These are phyloP conservation scores for Macrolepiota albuminosa DNA, from an alignment of 768 basidiomycete species.

Conservation along the genomic window DNA sequence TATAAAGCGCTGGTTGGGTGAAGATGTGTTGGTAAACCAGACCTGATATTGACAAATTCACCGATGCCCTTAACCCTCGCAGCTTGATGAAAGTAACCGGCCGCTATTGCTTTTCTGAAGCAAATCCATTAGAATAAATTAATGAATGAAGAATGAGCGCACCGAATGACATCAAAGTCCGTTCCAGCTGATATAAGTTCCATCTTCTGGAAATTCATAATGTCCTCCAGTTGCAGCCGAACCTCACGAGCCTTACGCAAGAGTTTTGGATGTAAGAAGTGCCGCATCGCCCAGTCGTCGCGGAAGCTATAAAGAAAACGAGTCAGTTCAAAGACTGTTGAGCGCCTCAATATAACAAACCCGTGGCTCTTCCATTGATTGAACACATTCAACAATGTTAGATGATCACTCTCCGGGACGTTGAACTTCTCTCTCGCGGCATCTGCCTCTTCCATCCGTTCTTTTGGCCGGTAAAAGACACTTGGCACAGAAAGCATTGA, in stretches of 20 bases:
- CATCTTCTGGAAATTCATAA: slow-evolving; percentile 99
- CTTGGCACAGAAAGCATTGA: slow-evolving; percentile 98
- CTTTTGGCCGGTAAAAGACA: slow-evolving; percentile 96
- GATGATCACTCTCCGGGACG: slow-evolving; percentile 96
- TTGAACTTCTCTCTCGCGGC: slow-evolving; percentile 98
- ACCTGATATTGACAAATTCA: slow-evolving; percentile 96
- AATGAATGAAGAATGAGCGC: background rate
- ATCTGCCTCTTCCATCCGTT: slow-evolving; percentile 96
- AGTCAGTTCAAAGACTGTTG: slow-evolving; percentile 6
- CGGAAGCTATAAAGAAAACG: slow-evolving; percentile 56
- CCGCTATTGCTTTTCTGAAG: slow-evolving; percentile 88
- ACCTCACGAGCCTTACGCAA: slow-evolving; percentile 95
- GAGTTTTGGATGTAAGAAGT: slow-evolving; percentile 95
- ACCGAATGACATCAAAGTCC: slow-evolving; percentile 88
- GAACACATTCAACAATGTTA: slow-evolving; percentile 94
- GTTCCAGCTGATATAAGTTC: slow-evolving; percentile 87
- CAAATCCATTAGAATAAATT: background rate
- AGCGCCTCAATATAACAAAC: slow-evolving; percentile 37
- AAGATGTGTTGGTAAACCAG: slow-evolving; percentile 90
- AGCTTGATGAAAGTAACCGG: slow-evolving; percentile 99
- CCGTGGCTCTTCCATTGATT: slow-evolving; percentile 97
- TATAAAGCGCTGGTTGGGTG: slow-evolving; percentile 97
- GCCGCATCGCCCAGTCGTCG: slow-evolving; percentile 92
- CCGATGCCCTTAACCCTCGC: slow-evolving; percentile 98
- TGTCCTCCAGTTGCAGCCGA: slow-evolving; percentile 92